Conservation (phyloP, 2,329 filamentous ascomycete genomes). For the Penicillium digitatum region DNA sequence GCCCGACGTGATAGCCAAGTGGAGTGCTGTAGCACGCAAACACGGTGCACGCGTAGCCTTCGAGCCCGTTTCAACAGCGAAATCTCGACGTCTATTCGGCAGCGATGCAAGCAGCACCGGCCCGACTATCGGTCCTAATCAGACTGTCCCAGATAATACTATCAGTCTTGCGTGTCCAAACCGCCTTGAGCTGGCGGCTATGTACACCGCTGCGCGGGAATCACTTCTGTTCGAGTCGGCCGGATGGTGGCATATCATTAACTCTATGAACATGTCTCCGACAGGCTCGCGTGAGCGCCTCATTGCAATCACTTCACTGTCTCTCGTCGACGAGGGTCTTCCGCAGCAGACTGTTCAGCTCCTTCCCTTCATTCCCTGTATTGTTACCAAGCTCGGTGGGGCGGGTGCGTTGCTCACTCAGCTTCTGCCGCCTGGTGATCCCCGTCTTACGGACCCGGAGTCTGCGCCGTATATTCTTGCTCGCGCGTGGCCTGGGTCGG, state of each 20-base stretch:
- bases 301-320: constrained; percentile 60
- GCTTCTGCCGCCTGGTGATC: constrained; percentile 64
- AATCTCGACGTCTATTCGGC: constrained; percentile 66
- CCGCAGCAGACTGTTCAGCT: constrained; percentile 81
- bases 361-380: constrained; percentile 78
- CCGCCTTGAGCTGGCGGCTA: constrained; percentile 70
- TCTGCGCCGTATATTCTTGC: constrained; percentile 68
- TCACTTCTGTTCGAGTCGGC: constrained; percentile 64
- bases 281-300: constrained; percentile 67
- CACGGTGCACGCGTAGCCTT: constrained; percentile 64
- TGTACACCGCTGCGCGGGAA: constrained; percentile 67
- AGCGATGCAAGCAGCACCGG: constrained; percentile 15
- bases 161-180: constrained; percentile 80
- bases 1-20: constrained; percentile 59
- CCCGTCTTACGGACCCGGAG: constrained; percentile 59
- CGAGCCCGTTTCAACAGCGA: constrained; percentile 83
- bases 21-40: constrained; percentile 60
- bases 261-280: constrained; percentile 69
- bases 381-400: constrained; percentile 77
- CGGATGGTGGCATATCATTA: constrained; percentile 75
- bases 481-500: constrained; percentile 51
- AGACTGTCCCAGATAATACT: constrained; percentile 58
- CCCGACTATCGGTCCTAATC: constrained; percentile 31
- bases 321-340: constrained; percentile 73
- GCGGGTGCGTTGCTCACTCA: constrained; percentile 72